These are phyloP conservation scores for Zymoseptoria brevis DNA, from an alignment of 2,329 filamentous ascomycete species.

Conservation along the genomic window DNA sequence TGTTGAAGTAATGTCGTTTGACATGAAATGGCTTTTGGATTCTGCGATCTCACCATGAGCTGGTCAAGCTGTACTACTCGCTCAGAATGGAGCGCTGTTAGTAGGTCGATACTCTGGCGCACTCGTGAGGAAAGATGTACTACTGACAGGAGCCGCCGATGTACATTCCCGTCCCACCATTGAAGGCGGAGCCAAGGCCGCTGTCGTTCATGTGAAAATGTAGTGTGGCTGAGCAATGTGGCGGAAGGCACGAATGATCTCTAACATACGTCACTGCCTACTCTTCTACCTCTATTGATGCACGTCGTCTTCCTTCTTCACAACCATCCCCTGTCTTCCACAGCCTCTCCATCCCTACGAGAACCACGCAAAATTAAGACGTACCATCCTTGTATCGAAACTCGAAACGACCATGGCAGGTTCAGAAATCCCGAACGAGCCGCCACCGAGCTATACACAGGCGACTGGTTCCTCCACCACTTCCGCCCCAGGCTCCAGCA, in stretches of 20 bases:
- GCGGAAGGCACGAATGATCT: too few relatives aligned
- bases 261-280: background rate
- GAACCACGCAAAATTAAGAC: background rate
- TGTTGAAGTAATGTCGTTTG: too few relatives aligned
- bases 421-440: constrained; percentile 12
- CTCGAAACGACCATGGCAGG: constrained; percentile 5
- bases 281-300: too few relatives aligned
- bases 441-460: constrained; percentile 17
- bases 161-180: background rate
- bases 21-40: too few relatives aligned
- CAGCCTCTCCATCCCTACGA: background rate
- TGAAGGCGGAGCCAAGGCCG: background rate
- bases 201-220: background rate
- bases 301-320: background rate
- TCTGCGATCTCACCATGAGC: too few relatives aligned
- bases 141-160: too few relatives aligned
- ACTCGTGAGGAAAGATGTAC: too few relatives aligned
- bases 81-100: too few relatives aligned
- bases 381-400: background rate
- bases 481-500: constrained; percentile 6
- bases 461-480: constrained; percentile 14
- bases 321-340: background rate
- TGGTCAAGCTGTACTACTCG: too few relatives aligned
- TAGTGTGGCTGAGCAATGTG: background rate
- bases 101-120: too few relatives aligned